Percentiles rank a stretch among this genome's conserved stretches.
Evolutionary conservation across 1,139 yeast species (phyloP).

Genomic region (Yarrowia galli): DNA sequence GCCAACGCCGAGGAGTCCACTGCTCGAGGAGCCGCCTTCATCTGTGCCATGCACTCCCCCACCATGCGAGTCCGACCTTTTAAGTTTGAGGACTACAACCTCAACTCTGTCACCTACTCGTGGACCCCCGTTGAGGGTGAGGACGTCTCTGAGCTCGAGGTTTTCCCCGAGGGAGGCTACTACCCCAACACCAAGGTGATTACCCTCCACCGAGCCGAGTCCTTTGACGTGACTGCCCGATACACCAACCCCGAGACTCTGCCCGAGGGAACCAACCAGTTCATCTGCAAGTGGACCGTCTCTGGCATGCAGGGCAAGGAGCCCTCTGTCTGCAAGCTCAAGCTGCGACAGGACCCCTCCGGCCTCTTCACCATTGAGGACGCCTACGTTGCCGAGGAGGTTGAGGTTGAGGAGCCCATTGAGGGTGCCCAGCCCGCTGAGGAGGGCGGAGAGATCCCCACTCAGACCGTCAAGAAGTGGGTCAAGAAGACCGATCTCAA

Average conservation of each 20-base stretch:
- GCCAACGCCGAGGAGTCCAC: slow-evolving; percentile 99
- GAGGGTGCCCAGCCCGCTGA: slow-evolving; percentile 55
- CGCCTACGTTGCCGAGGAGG: slow-evolving; percentile 94
- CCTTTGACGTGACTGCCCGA: slow-evolving; percentile 84
- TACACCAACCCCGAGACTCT: slow-evolving; percentile 79
- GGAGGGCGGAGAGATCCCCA: slow-evolving; percentile 75
- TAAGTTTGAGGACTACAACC: slow-evolving; percentile 96
- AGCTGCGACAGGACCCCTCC: slow-evolving; percentile 96
- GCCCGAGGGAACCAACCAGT: slow-evolving; percentile 69
- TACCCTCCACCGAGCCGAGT: slow-evolving; percentile 89
- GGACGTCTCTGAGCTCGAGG: slow-evolving; percentile 91
- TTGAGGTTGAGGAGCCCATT: slow-evolving; percentile 76
- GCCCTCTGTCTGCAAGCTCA: slow-evolving; percentile 85
- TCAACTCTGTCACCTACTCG: slow-evolving; percentile 88
- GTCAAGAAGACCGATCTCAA: slow-evolving; percentile 87
- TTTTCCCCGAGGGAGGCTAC: slow-evolving; percentile 90
- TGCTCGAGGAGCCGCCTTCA: slow-evolving; percentile 98
- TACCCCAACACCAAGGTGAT: slow-evolving; percentile 97
- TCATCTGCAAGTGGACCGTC: slow-evolving; percentile 84
- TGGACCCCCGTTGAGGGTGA: slow-evolving; percentile 95
- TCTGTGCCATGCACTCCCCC: slow-evolving; percentile 99
- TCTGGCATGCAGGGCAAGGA: slow-evolving; percentile 87
- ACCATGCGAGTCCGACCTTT: slow-evolving; percentile 98
- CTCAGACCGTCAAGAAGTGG: slow-evolving; percentile 88
- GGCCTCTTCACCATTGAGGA: slow-evolving; percentile 94